phyloP scores from a whole-genome alignment of 805 yeast genomes.

The Naumovozyma dairenensis region DNA sequence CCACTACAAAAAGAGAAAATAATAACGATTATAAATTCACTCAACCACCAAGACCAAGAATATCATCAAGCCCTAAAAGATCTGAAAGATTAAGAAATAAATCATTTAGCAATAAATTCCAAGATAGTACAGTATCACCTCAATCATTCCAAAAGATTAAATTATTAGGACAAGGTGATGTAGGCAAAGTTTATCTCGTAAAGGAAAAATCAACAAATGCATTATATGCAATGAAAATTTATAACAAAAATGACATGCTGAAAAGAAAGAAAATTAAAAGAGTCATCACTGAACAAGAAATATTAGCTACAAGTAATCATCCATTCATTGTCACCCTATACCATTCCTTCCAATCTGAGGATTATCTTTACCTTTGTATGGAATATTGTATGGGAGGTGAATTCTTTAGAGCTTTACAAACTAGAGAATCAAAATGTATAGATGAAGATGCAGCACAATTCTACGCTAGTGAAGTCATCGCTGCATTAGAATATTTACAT shows the following conservation, averaged over 20 bases:
- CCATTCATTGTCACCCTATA: slow-evolving; percentile 94
- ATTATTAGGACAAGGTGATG: slow-evolving; percentile 94
- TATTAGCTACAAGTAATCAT: slow-evolving; percentile 87
- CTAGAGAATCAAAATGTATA: slow-evolving; percentile 76
- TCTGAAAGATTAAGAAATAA: slow-evolving; percentile 33
- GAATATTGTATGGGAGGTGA: slow-evolving; percentile 99
- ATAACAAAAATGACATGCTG: slow-evolving; percentile 87
- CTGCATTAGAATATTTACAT: slow-evolving; percentile 92
- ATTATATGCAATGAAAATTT: slow-evolving; percentile 85
- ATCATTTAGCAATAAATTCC: slow-evolving; percentile 56
- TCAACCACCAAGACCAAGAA: too few relatives aligned
- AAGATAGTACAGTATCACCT: slow-evolving; percentile 76
- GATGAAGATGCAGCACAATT: slow-evolving; percentile 83
- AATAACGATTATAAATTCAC: too few relatives aligned
- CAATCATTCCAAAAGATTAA: slow-evolving; percentile 82
- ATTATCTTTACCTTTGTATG: slow-evolving; percentile 87
- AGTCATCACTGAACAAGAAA: slow-evolving; percentile 94
- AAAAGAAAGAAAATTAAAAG: slow-evolving; percentile 89
- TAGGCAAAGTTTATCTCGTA: slow-evolving; percentile 91
- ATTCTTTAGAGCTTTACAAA: slow-evolving; percentile 90
- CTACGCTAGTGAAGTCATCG: slow-evolving; percentile 94
- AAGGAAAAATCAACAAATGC: slow-evolving; percentile 66
- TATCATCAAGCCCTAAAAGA: too few relatives aligned
- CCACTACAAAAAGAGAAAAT: too few relatives aligned
- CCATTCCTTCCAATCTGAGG: slow-evolving; percentile 94